Conservation (phyloP, 768 basidiomycete species). For the Candolleomyces efflorescens region DNA sequence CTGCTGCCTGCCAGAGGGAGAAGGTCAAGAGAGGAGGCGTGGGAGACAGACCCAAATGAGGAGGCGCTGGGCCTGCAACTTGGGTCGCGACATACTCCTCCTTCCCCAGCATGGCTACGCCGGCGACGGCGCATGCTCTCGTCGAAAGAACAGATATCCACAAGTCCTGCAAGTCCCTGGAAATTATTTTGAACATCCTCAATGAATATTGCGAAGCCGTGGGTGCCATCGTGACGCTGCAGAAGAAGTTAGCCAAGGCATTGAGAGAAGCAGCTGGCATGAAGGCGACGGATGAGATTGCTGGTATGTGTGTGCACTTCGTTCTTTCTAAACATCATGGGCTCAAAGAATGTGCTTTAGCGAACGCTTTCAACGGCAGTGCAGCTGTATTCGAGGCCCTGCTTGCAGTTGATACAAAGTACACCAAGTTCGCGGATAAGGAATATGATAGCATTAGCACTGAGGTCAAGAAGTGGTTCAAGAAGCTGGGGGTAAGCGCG, state of each 20-base stretch:
- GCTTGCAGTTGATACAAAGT: slow-evolving; percentile 69
- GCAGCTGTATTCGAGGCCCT: slow-evolving; percentile 66
- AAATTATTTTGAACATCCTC: slow-evolving; percentile 59
- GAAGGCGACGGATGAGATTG: slow-evolving; percentile 57
- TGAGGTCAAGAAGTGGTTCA: slow-evolving; percentile 85
- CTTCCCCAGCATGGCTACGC: slow-evolving; percentile 5
- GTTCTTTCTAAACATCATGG: slow-evolving; percentile 2
- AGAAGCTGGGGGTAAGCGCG: slow-evolving; percentile 65
- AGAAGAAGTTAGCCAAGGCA: slow-evolving; percentile 74
- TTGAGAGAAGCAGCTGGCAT: slow-evolving; percentile 59
- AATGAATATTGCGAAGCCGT: slow-evolving; percentile 76
- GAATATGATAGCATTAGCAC: slow-evolving; percentile 61
- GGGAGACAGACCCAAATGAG: neutral
- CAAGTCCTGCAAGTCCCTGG: slow-evolving; percentile 76
- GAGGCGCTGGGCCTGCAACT: neutral
- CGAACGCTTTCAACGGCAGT: slow-evolving; percentile 61
- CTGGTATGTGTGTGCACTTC: slow-evolving; percentile 37
- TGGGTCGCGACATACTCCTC: neutral
- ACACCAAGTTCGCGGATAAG: slow-evolving; percentile 69
- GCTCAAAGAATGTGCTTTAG: slow-evolving; percentile 27
- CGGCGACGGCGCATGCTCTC: slow-evolving; percentile 18
- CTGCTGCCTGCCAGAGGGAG: too few relatives aligned
- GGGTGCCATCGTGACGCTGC: slow-evolving; percentile 52
- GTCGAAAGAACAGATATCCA: slow-evolving; percentile 71
- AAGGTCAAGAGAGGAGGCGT: too few relatives aligned